Evolutionary conservation across 2,329 filamentous ascomycete genomes (phyloP), one percentile per base, ranked within the genome.

Genomic region (Westerdykella aurantiaca): DNA sequence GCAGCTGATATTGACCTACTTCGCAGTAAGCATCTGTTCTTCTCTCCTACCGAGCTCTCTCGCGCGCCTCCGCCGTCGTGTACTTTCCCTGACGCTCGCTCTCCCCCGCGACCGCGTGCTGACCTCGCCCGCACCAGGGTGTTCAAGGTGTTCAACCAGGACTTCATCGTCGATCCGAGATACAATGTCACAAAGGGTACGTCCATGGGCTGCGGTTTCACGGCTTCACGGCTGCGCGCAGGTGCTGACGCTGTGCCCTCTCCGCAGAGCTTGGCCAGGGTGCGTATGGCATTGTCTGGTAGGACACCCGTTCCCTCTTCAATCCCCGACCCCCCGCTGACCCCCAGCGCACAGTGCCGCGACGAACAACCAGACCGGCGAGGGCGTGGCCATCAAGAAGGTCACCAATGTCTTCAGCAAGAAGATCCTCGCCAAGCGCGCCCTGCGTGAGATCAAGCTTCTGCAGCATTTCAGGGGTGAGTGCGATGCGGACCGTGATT

Each of bases 391-490:
- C 61, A 93, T 98, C 77, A 98, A 98, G 74, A 98, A 98, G 74
- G 88, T 98, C 68, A 98, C 93, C 75, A 98, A 98, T 86, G 91
- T 98, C 61, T 98, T 98, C 73, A 96, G 89, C 80, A 98, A 98
- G 76, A 97, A 97, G 82, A 98, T 98, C 58, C 79, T 98, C 56
- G 93, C 93, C 61, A 98, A 98, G 82, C 87, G 93, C 64, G 93
- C 93, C 39, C 72, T 98, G 76, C 83, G 93, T 70, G 93, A 98
- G 75, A 97, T 98, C 73, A 98, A 97, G 80, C 80, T 98, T 57
- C 78, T 98, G 53, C 91, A 97, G 75, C 93, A 98, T 72, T 98
- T 98, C 75, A 81, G 93, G 66, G 73, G 69, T 62, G 49, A 43
- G 65, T 46, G 13, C 25, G 18, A 25, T 38, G 40, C 33, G 17